phyloP scores from a whole-genome alignment of 148 eudicot genomes.

The Vaccinium macrocarpon region DNA sequence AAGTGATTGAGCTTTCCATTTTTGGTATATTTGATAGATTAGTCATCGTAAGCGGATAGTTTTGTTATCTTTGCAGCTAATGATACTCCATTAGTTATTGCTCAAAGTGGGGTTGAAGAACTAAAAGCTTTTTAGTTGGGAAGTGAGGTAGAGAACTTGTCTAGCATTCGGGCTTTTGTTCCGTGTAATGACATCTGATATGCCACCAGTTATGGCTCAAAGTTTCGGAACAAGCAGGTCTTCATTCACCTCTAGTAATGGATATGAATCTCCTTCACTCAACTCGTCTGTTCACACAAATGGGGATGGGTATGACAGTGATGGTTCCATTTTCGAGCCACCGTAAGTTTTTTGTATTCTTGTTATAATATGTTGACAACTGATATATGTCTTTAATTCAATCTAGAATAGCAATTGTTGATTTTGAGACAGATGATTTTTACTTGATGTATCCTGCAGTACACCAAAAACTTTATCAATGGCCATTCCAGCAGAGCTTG shows the following conservation, averaged over 20 bases:
- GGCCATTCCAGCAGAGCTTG: conserved; percentile 91
- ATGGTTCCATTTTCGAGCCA: conserved; percentile 87
- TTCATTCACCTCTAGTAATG: conserved; percentile 61
- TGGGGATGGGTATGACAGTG: conserved; percentile 94
- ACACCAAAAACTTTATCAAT: conserved; percentile 84
- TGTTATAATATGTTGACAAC: background rate
- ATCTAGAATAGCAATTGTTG: background rate
- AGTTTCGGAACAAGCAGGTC: conserved; percentile 62
- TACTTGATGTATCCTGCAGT: conserved; percentile 40
- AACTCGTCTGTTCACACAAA: conserved; percentile 53
- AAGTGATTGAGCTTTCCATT: background rate
- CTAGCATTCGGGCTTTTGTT: background rate
- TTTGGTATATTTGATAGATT: background rate
- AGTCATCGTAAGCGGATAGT: background rate
- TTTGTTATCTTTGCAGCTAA: conserved; percentile 10
- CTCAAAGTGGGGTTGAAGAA: conserved; percentile 5
- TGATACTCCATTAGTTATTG: background rate
- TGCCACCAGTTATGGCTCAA: conserved; percentile 57
- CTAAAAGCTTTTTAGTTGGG: conserved; percentile 4
- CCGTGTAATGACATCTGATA: conserved; percentile 53
- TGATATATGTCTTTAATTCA: background rate
- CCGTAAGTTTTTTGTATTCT: conserved; percentile 56
- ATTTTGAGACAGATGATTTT: background rate
- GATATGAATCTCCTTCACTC: conserved; percentile 64
- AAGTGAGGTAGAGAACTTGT: background rate